Conservation (phyloP, 148 eudicot species). For the Rhododendron simsii region DNA sequence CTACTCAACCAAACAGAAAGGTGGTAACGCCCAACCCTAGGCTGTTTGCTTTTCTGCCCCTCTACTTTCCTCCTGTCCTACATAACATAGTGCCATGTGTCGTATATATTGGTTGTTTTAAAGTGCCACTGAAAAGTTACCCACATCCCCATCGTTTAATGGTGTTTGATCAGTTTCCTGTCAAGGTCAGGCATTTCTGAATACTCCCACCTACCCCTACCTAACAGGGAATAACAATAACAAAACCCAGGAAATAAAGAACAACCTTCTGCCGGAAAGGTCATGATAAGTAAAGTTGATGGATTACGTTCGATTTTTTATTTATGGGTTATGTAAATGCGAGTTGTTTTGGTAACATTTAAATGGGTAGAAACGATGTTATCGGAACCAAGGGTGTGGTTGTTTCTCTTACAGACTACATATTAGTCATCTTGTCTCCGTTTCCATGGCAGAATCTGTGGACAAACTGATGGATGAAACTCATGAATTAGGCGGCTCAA, state of each 20-base stretch:
- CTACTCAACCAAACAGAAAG: too few relatives aligned
- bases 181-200: background rate
- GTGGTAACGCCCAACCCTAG: background rate
- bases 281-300: background rate
- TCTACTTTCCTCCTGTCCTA: background rate
- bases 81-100: background rate
- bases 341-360: background rate
- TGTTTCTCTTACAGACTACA: background rate
- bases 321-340: background rate
- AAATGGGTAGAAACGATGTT: background rate
- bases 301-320: background rate
- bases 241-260: background rate
- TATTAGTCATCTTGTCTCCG: background rate
- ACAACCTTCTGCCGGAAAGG: background rate
- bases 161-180: background rate
- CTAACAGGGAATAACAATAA: background rate
- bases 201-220: background rate
- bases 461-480: slow-evolving; percentile 88
- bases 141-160: background rate
- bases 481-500: slow-evolving; percentile 93
- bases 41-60: background rate
- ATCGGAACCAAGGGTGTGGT: background rate
- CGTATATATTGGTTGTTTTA: background rate
- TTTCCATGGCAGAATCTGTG: slow-evolving; percentile 68
- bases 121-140: background rate